Conservation (phyloP, 1,139 yeast species). For the Pichia sp. region DNA sequence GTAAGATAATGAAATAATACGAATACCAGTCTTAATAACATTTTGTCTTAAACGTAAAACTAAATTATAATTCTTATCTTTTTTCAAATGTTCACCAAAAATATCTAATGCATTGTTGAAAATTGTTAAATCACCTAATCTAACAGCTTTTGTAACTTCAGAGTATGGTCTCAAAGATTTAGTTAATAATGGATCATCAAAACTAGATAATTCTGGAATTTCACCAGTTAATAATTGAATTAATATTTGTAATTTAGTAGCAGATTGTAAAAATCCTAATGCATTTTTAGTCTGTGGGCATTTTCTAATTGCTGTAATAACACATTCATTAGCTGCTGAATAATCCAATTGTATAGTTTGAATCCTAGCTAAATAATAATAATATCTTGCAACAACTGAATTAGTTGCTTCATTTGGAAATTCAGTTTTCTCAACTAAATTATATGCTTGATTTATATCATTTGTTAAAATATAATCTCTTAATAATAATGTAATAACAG, state of each 20-base stretch:
- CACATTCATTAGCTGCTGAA: constrained; percentile 83
- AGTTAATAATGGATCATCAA: constrained; percentile 57
- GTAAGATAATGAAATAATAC: constrained; percentile 88
- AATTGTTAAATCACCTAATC: constrained; percentile 79
- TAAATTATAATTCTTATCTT: constrained; percentile 78
- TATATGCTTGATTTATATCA: constrained; percentile 82
- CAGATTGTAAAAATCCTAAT: constrained; percentile 81
- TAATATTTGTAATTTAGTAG: constrained; percentile 80
- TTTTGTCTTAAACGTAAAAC: constrained; percentile 90
- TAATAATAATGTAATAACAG: constrained; percentile 73
- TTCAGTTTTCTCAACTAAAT: constrained; percentile 80
- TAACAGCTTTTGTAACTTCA: constrained; percentile 85
- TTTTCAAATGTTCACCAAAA: constrained; percentile 56
- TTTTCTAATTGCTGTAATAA: constrained; percentile 89
- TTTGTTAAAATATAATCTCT: constrained; percentile 75
- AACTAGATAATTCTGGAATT: constrained; percentile 84
- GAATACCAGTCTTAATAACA: constrained; percentile 95
- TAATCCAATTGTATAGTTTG: constrained; percentile 91
- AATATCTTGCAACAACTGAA: constrained; percentile 86
- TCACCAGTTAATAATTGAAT: constrained; percentile 96
- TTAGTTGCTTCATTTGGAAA: constrained; percentile 85
- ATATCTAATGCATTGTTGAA: constrained; percentile 70
- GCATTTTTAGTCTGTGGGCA: constrained; percentile 92
- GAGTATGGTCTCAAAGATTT: constrained; percentile 72
- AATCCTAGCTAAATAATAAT: constrained; percentile 82